Base-by-base conservation (phyloP, 495 filamentous ascomycete species). In the Penicillium malachiteum region DNA sequence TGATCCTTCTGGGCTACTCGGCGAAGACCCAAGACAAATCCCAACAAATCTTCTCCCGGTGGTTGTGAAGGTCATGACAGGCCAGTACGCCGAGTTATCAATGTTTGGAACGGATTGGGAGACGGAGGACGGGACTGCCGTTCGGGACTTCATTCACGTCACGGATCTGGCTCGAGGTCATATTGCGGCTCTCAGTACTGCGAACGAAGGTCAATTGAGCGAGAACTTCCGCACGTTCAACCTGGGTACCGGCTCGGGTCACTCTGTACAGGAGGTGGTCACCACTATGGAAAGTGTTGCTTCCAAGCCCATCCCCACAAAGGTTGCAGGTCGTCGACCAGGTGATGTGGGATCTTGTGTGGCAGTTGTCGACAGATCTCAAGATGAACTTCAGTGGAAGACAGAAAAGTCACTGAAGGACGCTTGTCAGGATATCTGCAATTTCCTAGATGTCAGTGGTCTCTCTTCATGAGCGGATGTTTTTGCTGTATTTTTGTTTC, bases 381-480 rank as follows among this genome's bases (percentile, higher is more conserved):
- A 91, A 59, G 68, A 85, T 62, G 92, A 96, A 78, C 82, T 96
- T n/a, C 74, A 83, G 14, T 96, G 92, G 92, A 91, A 90, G 77
- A 92, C 92, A 8, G 79, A 92, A 68, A 81, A 87, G 52, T 87
- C 87, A 3, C 75, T 96, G 61, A 88, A 90, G 68, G 82, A 93
- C 68, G 89, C 90, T 3, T 96, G 92, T 68, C 78, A 81, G 55
- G 90, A 92, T 70, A 79, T 96, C 52, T 96, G 91, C 86, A 87
- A 85, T 62, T 96, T 76, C 48, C 50, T 77, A 31, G 57, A 69
- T 52, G 67, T 74, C 39, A 72, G 70, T 52, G 69, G 67, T 13
- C 46, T 74, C 35, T 69, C 70, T 35, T 66, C 67, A 44, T 60
- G 59, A 45, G 40, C 33, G 35, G n/a, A 33, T 32, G 45, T 51